Base-by-base conservation (phyloP, 306 rosid species). In the Rubus parviflorus region DNA sequence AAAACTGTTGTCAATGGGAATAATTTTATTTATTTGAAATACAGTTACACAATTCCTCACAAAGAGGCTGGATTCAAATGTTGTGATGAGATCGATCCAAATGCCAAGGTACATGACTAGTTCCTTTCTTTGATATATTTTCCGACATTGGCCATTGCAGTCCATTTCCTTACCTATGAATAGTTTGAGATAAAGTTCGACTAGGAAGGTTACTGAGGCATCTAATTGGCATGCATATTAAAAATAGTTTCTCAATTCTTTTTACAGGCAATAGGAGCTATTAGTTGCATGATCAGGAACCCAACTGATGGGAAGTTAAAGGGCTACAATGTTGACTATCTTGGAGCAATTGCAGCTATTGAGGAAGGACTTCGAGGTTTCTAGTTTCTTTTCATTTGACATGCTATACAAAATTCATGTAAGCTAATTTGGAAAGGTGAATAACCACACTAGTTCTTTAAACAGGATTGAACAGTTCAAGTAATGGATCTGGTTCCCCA, bases 301-400 rank as follows among this genome's bases (percentile, higher is more conserved):
- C 85, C 86, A n/a, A 67, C 72, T 7, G 85, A 89, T 58, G 93
- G 92, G 38, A 89, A 81, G 51, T 76, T 89, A 47, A 57, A 71
- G 3, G 96, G 93, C 52, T 89, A 87, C 56, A 89, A 91, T 74
- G 81, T 88, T 41, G 92, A 87, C 72, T 84, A 86, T 84, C 85
- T 91, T 22, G 96, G 96, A 67, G 92, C 96, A 43, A 89, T 83
- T 80, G 82, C 92, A 45, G 90, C 92, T 7, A 89, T 87, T 69
- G 93, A 91, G 81, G 89, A 89, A 49, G 84, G 85, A 75, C 86
- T 91, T 57, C 76, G 68, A 87, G 93, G 93, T 89, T 73, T 38
- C 20, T 38, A 92, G 93, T 89, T 73, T 38, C 20, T 38, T n/a
- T 71, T 20, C 19, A 65, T 61, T 16, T 69, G 19, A 49, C 46